Evolutionary conservation across 179 eudicot species (phyloP).

Genomic region (Beta corolliflora): DNA sequence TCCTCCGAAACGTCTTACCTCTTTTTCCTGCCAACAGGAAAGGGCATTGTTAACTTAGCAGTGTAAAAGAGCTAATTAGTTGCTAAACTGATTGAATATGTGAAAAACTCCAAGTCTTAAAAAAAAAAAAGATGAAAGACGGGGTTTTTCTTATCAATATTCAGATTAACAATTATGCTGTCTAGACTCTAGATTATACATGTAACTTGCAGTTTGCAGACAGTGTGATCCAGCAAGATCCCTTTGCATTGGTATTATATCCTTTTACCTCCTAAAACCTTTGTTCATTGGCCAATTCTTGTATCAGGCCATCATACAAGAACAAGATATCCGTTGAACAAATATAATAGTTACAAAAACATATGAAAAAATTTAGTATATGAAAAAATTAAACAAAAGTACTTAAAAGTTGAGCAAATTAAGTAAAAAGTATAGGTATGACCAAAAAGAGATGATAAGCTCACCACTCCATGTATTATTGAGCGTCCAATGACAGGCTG

Average conservation of each 20-base stretch:
- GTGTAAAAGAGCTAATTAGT: background rate
- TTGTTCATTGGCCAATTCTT: too few species aligned
- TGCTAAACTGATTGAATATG: background rate
- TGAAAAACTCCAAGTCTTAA: background rate
- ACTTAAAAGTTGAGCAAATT: too few species aligned
- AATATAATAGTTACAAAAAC: too few species aligned
- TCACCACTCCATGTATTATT: conserved; percentile 73
- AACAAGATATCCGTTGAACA: too few species aligned
- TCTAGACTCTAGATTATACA: background rate
- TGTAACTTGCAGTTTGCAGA: background rate
- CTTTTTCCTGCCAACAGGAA: conserved; percentile 56
- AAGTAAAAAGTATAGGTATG: too few species aligned
- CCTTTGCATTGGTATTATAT: background rate
- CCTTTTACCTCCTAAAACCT: background rate
- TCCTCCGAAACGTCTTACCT: conserved; percentile 73
- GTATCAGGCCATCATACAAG: too few species aligned
- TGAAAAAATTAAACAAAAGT: too few species aligned
- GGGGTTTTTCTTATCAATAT: too few species aligned
- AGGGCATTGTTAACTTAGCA: background rate
- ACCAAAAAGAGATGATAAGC: conserved; percentile 8
- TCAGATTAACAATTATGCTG: too few species aligned
- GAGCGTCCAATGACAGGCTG: conserved; percentile 83
- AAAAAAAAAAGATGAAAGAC: background rate
- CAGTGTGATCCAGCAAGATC: background rate
- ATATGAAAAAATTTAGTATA: too few species aligned